A percentile compares a stretch with the other conserved stretches of the same genome.
Evolutionary conservation across 306 rosid genomes (phyloP).

Genomic region (Cicer bijugum): DNA sequence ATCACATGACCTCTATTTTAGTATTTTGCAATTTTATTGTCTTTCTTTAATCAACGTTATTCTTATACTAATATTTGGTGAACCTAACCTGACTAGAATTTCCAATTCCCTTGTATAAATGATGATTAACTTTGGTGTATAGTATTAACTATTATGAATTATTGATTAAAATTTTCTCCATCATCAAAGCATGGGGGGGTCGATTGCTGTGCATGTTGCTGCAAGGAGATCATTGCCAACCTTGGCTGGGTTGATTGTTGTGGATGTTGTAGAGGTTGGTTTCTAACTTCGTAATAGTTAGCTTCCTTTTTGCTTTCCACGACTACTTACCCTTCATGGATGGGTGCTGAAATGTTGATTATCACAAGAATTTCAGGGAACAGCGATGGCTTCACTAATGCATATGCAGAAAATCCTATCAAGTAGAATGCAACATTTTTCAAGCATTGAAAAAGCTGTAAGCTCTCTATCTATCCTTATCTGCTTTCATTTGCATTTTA

Average conservation of each 20-base stretch:
- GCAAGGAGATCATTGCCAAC: constrained; percentile 67
- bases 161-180: constrained; percentile 34
- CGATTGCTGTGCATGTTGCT: constrained; percentile 93
- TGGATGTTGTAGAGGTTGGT: constrained; percentile 97
- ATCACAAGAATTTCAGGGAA: constrained; percentile 72
- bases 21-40: constrained; percentile 27
- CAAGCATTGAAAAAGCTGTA: constrained; percentile 91
- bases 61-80: constrained; percentile 38
- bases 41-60: constrained; percentile 25
- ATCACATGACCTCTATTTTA: neutral
- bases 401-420: constrained; percentile 97
- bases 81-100: constrained; percentile 24
- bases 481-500: constrained; percentile 31
- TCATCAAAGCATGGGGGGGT: constrained; percentile 88
- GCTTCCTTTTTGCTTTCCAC: constrained; percentile 27
- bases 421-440: constrained; percentile 82
- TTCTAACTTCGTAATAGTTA: constrained; percentile 39
- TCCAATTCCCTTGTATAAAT: constrained; percentile 13
- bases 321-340: constrained; percentile 31
- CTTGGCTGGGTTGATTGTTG: constrained; percentile 91
- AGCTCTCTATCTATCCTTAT: constrained; percentile 25
- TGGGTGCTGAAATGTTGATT: constrained; percentile 31
- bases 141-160: constrained; percentile 24
- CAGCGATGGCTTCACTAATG: constrained; percentile 90
- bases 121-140: constrained; percentile 16